Conservation (phyloP, 768 basidiomycete species). For the Pleurotus cornucopiae region DNA sequence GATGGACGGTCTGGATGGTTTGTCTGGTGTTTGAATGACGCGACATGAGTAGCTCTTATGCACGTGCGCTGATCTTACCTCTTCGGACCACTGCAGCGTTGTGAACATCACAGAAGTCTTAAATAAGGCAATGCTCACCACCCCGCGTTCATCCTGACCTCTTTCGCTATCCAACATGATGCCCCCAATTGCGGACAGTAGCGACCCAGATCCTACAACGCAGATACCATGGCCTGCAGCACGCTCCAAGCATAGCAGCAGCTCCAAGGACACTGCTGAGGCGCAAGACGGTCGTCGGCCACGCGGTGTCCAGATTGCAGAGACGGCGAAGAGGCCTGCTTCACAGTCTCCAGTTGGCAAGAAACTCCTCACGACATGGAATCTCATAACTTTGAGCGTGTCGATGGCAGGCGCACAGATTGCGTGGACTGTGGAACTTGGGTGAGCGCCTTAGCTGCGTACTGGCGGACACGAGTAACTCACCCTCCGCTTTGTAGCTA, state of each 20-base stretch:
- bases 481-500: slow-evolving; percentile 52
- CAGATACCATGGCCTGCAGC: slow-evolving; percentile 73
- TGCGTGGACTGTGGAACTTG: slow-evolving; percentile 93
- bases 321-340: slow-evolving; percentile 13
- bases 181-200: slow-evolving; percentile 52
- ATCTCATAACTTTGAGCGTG: slow-evolving; percentile 78
- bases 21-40: too few relatives aligned
- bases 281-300: slow-evolving; percentile 9
- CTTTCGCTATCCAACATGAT: slow-evolving; percentile 41
- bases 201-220: slow-evolving; percentile 68
- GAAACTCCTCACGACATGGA: slow-evolving; percentile 52
- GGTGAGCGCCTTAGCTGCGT: slow-evolving; percentile 40
- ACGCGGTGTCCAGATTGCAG: background rate
- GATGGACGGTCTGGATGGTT: too few relatives aligned
- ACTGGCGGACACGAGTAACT: background rate
- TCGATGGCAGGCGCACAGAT: slow-evolving; percentile 95
- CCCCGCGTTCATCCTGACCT: slow-evolving; percentile 13
- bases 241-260: slow-evolving; percentile 10
- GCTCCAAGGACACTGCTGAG: slow-evolving; percentile 12
- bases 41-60: background rate
- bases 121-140: slow-evolving; percentile 16
- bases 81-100: background rate
- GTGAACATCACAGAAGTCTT: background rate
- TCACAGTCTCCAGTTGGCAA: slow-evolving; percentile 23
- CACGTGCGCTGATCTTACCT: slow-evolving; percentile 1